phyloP scores from a whole-genome alignment of 208 protist species.

The Crithidia fasciculata region DNA sequence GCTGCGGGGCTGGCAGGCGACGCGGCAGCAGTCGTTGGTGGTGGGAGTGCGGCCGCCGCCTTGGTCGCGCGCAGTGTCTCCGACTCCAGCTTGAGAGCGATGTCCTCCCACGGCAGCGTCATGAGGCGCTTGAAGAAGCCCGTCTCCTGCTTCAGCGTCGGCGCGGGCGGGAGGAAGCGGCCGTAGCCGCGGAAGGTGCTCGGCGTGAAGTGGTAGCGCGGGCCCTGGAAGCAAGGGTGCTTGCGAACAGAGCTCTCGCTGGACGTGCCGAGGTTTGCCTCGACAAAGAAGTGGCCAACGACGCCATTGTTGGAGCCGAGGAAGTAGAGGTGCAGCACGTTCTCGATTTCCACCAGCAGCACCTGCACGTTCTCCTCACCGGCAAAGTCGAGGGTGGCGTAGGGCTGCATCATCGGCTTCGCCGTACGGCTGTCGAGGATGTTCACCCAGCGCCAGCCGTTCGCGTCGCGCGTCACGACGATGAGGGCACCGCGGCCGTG shows the following conservation, averaged over 20 bases:
- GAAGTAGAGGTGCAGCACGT: constrained; percentile 80
- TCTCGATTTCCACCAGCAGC: constrained; percentile 53
- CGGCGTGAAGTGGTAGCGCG: constrained; percentile 52
- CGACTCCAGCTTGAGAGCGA: constrained; percentile 71
- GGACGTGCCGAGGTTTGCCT: constrained; percentile 47
- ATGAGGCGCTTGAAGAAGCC: constrained; percentile 87
- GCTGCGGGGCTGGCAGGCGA: background rate
- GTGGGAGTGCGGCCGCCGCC: constrained; percentile 2
- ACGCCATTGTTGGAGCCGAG: constrained; percentile 59
- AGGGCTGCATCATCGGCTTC: constrained; percentile 59
- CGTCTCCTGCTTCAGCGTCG: constrained; percentile 80
- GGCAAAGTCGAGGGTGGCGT: constrained; percentile 73
- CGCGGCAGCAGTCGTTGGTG: background rate
- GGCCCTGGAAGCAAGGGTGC: constrained; percentile 40
- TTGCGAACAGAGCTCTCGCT: constrained; percentile 46
- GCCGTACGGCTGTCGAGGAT: constrained; percentile 71
- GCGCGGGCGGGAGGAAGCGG: constrained; percentile 62
- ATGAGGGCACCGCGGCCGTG: constrained; percentile 52
- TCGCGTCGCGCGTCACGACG: constrained; percentile 75
- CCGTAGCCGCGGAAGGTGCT: constrained; percentile 68
- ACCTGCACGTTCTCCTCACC: constrained; percentile 72
- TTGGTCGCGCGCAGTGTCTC: constrained; percentile 55
- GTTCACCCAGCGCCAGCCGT: constrained; percentile 86
- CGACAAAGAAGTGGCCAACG: constrained; percentile 71
- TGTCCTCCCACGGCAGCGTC: constrained; percentile 83